phyloP scores from a whole-genome alignment of 106 monocot genomes.

The Apostasia ramifera region DNA sequence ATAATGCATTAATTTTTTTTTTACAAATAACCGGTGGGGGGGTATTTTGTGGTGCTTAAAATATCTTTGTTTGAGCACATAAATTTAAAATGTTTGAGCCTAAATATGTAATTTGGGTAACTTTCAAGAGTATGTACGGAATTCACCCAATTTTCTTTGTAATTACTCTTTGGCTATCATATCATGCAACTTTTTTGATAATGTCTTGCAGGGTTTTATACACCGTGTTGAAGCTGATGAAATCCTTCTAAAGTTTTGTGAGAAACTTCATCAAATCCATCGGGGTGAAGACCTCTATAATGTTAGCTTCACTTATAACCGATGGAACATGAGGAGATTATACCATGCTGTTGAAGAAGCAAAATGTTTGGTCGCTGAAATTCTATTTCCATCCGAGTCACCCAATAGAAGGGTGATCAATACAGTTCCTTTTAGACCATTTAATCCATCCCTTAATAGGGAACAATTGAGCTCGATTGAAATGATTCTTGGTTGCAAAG shows the following conservation, averaged over 20 bases:
- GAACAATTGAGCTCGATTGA: conserved; percentile 62
- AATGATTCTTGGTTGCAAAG: conserved; percentile 82
- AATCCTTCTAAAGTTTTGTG: conserved; percentile 66
- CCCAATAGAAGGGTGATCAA: conserved; percentile 24
- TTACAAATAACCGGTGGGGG: too few relatives aligned
- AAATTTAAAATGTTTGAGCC: too few relatives aligned
- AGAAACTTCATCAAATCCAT: conserved; percentile 38
- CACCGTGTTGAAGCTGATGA: conserved; percentile 87
- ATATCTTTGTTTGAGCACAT: too few relatives aligned
- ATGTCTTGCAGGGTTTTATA: conserved; percentile 61
- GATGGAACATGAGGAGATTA: conserved; percentile 64
- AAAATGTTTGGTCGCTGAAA: conserved; percentile 30
- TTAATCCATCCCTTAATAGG: conserved; percentile 49
- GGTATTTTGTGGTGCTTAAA: too few relatives aligned
- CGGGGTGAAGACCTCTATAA: conserved; percentile 46
- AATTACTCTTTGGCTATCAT: too few relatives aligned
- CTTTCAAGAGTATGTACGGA: too few relatives aligned
- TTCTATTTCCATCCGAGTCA: conserved; percentile 61
- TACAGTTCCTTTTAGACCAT: conserved; percentile 21
- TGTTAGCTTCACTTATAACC: conserved; percentile 86
- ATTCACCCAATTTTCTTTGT: too few relatives aligned
- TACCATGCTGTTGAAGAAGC: conserved; percentile 69
- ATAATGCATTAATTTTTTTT: too few relatives aligned
- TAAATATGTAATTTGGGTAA: too few relatives aligned
- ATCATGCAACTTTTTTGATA: too few relatives aligned